phyloP scores from a whole-genome alignment of 805 yeast genomes.

The Metschnikowia similis region DNA sequence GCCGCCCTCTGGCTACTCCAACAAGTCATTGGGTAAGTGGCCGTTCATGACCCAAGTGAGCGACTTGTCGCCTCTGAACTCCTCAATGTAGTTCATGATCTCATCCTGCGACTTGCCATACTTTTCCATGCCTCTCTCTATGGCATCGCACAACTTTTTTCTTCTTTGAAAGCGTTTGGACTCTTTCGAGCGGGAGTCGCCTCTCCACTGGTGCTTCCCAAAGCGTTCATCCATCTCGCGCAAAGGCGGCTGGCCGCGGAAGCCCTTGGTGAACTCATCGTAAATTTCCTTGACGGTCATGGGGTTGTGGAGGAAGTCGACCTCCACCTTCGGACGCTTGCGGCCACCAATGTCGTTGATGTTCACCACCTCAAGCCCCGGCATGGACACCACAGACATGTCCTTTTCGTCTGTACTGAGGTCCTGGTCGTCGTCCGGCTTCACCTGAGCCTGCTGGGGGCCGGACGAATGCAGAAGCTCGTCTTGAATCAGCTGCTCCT shows the following conservation, averaged over 20 bases:
- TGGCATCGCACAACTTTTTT: constrained; percentile 41
- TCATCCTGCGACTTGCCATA: constrained; percentile 39
- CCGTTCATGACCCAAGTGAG: constrained; percentile 48
- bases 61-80: constrained; percentile 39
- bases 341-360: constrained; percentile 16
- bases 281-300: constrained; percentile 42
- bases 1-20: constrained; percentile 1
- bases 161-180: constrained; percentile 41
- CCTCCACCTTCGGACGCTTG: constrained; percentile 34
- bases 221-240: constrained; percentile 39
- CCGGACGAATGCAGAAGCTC: background rate
- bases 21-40: constrained; percentile 34
- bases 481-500: background rate
- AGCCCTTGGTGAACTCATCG: constrained; percentile 43
- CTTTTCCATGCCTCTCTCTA: constrained; percentile 37
- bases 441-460: background rate
- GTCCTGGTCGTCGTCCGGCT: constrained; percentile 4
- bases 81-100: constrained; percentile 37
- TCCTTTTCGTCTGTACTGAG: background rate
- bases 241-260: constrained; percentile 41
- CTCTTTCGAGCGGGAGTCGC: constrained; percentile 43
- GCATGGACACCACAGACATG: constrained; percentile 13
- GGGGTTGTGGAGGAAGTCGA: constrained; percentile 42
- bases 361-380: constrained; percentile 16
- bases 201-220: constrained; percentile 45